Evolutionary conservation across 179 eudicot species (phyloP), one percentile per base, ranked within the genome.

Genomic region (Camellia oleifera): DNA sequence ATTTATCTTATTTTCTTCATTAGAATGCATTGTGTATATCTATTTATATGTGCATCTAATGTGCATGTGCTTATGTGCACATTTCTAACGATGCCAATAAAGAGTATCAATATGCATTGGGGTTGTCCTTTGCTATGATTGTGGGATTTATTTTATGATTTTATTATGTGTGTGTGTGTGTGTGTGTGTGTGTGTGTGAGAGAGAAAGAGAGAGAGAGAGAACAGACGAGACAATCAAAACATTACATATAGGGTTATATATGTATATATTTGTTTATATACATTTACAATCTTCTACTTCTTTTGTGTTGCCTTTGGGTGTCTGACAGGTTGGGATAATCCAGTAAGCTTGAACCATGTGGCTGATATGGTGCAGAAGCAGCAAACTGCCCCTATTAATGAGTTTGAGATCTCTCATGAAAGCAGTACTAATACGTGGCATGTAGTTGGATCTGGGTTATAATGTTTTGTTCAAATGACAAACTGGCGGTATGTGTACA

Each of bases 401-500:
- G 97, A 94, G 69, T 94, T 87, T 81, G 90, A 89, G 80, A 89
- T 96, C 83, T 86, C 88, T 69, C 94, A 90, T 80, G 97, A 96
- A 45, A 82, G 81, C 80, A 77, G 83, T 83, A 82, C 84, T 57
- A 89, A 84, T 23, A 89, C 93, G 0, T 96, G 98, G 99, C 81
- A 86, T 87, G 96, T 94, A 40, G 67, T 65, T 70, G 99, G 99
- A 81, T 79, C 93, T n/a, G 99, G 99, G 40, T 83, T 94, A 83
- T 85, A 87, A 84, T 92, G 98, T 74, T 96, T 96, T 89, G 93
- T 94, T 81, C 98, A 96, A 86, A 96, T 96, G 99, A 96, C 98
- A 68, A 96, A 96, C 85, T 96, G 99, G 99, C 85, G 91, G 98
- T 96, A 88, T 78, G 87, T 58, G 63, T 54, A 50, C 20, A 32